phyloP scores from a whole-genome alignment of 352 stramenopile genomes.

The Phytophthora foliorum region DNA sequence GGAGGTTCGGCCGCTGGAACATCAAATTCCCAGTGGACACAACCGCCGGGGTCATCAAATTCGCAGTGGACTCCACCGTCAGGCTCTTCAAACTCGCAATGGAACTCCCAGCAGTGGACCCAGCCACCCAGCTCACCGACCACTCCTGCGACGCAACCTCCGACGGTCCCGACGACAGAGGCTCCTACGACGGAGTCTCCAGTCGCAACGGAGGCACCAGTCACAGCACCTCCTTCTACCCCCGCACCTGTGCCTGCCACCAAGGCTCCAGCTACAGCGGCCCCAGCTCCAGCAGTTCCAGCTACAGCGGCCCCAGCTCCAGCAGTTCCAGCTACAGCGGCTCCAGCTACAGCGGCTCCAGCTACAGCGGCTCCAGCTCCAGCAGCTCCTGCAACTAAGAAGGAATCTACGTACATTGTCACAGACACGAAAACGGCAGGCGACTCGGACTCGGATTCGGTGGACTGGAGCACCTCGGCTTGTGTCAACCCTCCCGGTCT shows the following conservation, averaged over 20 bases:
- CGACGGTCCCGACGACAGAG: neutral
- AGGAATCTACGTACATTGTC: conserved; percentile 7
- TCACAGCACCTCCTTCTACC: neutral
- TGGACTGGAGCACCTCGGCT: conserved; percentile 55
- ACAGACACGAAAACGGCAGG: conserved; percentile 15
- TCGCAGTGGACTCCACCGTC: conserved; percentile 17
- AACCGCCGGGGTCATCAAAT: conserved; percentile 2
- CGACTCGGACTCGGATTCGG: conserved; percentile 35
- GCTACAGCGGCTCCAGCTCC: conserved; percentile 28
- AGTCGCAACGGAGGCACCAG: neutral
- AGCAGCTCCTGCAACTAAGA: conserved; percentile 25
- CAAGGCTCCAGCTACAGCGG: conserved; percentile 17
- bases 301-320: neutral
- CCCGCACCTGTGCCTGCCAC: neutral
- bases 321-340: neutral
- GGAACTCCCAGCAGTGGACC: conserved; percentile 13
- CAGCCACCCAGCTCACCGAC: conserved; percentile 17
- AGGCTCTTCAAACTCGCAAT: conserved; percentile 9
- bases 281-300: conserved; percentile 24
- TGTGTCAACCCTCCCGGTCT: conserved; percentile 89
- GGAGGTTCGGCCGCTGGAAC: conserved; percentile 11
- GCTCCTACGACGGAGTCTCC: conserved; percentile 4
- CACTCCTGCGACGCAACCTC: conserved; percentile 6
- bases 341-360: conserved; percentile 10
- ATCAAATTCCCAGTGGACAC: conserved; percentile 17